Percentiles rank a stretch among this genome's conserved stretches.
These are phyloP conservation scores for Pythium biforme DNA, from an alignment of 352 stramenopile genomes.

Conservation along the genomic window DNA sequence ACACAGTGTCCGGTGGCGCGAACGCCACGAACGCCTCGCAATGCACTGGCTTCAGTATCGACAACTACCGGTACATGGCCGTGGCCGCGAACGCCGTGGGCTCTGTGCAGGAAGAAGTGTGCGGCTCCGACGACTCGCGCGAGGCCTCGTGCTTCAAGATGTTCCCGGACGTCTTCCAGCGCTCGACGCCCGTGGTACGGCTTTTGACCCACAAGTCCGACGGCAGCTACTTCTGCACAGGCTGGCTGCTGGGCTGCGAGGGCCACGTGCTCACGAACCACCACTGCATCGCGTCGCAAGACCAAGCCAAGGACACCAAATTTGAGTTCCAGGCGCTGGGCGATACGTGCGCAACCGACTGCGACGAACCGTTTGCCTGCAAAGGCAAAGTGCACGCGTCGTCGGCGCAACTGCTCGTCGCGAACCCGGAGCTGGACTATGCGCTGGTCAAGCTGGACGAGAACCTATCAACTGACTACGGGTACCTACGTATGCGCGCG, in stretches of 20 bases:
- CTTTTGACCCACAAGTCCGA: slow-evolving; percentile 54
- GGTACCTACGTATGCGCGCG: slow-evolving; percentile 51
- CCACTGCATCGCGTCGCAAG: slow-evolving; percentile 30
- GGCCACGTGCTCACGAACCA: slow-evolving; percentile 41
- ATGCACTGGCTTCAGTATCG: slow-evolving; percentile 51
- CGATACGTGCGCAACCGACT: slow-evolving; percentile 6
- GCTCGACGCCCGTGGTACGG: slow-evolving; percentile 39
- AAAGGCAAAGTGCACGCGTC: slow-evolving; percentile 1
- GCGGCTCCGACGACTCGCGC: slow-evolving; percentile 48
- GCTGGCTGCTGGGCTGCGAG: slow-evolving; percentile 39
- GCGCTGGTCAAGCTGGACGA: slow-evolving; percentile 27
- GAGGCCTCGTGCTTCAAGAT: slow-evolving; percentile 50
- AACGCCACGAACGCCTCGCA: not conserved
- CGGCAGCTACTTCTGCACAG: slow-evolving; percentile 60
- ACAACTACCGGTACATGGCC: slow-evolving; percentile 44
- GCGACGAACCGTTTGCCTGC: slow-evolving; percentile 6
- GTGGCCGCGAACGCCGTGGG: slow-evolving; percentile 3
- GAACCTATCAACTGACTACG: slow-evolving; percentile 41
- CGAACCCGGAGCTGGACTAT: slow-evolving; percentile 15
- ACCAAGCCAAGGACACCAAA: slow-evolving; percentile 2
- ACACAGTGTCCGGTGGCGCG: slow-evolving; percentile 25
- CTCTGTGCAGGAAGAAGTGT: slow-evolving; percentile 42
- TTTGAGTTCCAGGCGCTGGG: slow-evolving; percentile 13
- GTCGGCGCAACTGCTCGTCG: slow-evolving; percentile 5
- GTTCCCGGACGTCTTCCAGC: slow-evolving; percentile 26